These are phyloP conservation scores for Stachybotrys elegans DNA, from an alignment of 2,329 filamentous ascomycete species.

Conservation along the genomic window DNA sequence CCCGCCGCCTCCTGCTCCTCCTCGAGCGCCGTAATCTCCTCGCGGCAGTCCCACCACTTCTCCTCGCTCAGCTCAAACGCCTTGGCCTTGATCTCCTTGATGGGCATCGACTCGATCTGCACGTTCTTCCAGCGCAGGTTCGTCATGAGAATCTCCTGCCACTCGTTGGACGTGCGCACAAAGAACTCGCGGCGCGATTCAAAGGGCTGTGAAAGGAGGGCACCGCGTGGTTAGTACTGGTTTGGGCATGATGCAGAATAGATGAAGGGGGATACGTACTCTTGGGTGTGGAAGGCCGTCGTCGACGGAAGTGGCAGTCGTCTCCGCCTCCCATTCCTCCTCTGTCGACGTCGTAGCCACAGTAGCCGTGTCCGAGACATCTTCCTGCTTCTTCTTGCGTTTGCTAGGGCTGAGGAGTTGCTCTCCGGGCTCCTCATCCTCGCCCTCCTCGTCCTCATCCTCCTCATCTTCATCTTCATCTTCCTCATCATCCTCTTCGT, in stretches of 20 bases:
- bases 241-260: not conserved
- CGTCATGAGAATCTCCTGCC: slow-evolving; percentile 83
- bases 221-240: not conserved
- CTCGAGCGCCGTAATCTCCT: slow-evolving; percentile 86
- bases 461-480: slow-evolving; percentile 58
- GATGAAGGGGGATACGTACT: slow-evolving; percentile 24
- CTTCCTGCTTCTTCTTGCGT: slow-evolving; percentile 50
- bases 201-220: slow-evolving; percentile 60
- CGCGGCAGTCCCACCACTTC: slow-evolving; percentile 98
- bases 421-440: slow-evolving; percentile 44
- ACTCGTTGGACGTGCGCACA: slow-evolving; percentile 76
- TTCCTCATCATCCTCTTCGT: slow-evolving; percentile 54
- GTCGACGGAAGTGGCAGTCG: slow-evolving; percentile 50
- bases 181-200: slow-evolving; percentile 92
- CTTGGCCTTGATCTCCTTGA: slow-evolving; percentile 90
- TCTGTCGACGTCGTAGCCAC: slow-evolving; percentile 24
- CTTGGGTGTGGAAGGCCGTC: slow-evolving; percentile 71
- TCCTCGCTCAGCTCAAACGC: slow-evolving; percentile 90
- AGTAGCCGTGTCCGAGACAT: slow-evolving; percentile 33
- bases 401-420: slow-evolving; percentile 47
- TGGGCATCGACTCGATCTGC: slow-evolving; percentile 60
- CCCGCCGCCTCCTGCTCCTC: slow-evolving; percentile 95
- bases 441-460: slow-evolving; percentile 49
- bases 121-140: slow-evolving; percentile 64
- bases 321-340: slow-evolving; percentile 44